Percentiles rank a stretch among this genome's conserved stretches.
These are phyloP conservation scores for Candida glaebosa DNA, from an alignment of 805 yeast genomes.

Conservation along the genomic window DNA sequence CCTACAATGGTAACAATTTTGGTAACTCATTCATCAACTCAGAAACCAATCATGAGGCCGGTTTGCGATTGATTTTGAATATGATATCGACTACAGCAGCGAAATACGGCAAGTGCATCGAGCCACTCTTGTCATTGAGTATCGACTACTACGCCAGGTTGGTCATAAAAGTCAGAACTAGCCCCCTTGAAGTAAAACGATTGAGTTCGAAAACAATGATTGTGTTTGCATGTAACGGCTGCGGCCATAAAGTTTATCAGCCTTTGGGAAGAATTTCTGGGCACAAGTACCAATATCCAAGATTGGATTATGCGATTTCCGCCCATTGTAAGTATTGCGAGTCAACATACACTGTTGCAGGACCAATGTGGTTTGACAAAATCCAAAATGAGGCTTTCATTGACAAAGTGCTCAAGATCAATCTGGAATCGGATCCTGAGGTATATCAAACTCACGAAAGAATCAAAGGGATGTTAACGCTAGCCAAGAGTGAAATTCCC, in stretches of 20 bases:
- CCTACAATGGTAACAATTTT: slow-evolving; percentile 89
- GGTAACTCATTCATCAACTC: slow-evolving; percentile 48
- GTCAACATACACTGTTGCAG: slow-evolving; percentile 71
- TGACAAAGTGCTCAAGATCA: slow-evolving; percentile 55
- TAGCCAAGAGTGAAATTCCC: slow-evolving; percentile 68
- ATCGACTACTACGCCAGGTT: slow-evolving; percentile 92
- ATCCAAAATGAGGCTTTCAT: slow-evolving; percentile 72
- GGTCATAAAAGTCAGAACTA: slow-evolving; percentile 70
- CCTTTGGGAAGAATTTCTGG: slow-evolving; percentile 58
- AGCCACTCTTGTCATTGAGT: slow-evolving; percentile 80
- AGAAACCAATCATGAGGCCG: slow-evolving; percentile 91
- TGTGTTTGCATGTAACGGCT: slow-evolving; percentile 82
- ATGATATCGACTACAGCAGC: slow-evolving; percentile 83
- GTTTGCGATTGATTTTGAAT: slow-evolving; percentile 76
- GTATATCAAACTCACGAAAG: slow-evolving; percentile 78
- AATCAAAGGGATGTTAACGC: slow-evolving; percentile 87
- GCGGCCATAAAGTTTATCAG: slow-evolving; percentile 71
- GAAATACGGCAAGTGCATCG: slow-evolving; percentile 79
- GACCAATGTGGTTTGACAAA: slow-evolving; percentile 87
- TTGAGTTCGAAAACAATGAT: slow-evolving; percentile 74
- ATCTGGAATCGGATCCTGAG: slow-evolving; percentile 46
- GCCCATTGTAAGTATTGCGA: slow-evolving; percentile 69
- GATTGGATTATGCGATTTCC: slow-evolving; percentile 58
- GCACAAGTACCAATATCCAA: slow-evolving; percentile 54
- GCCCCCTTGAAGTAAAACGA: slow-evolving; percentile 80